These are phyloP conservation scores for Gracilaria domingensis DNA, from an alignment of 23 red algal genomes.

Conservation along the genomic window DNA sequence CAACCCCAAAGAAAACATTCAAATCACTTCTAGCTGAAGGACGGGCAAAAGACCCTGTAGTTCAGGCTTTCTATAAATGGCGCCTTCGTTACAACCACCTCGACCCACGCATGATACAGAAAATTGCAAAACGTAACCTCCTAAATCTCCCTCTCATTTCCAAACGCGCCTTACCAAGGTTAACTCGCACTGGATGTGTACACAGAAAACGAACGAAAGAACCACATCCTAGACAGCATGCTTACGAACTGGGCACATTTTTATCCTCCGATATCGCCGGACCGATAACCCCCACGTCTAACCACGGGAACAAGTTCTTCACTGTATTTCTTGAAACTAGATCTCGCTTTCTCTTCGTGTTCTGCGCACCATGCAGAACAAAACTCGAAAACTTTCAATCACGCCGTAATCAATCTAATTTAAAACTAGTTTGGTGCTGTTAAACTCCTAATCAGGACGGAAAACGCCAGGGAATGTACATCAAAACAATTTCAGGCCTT, in stretches of 20 bases:
- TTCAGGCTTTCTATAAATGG: constrained; percentile 23
- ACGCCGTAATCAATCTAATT: not conserved
- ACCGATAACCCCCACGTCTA: not conserved
- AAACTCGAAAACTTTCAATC: not conserved
- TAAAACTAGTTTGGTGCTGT: not conserved
- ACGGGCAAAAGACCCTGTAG: too few species aligned
- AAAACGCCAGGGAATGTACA: constrained; percentile 23
- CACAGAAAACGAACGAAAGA: not conserved
- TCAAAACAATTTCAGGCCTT: not conserved
- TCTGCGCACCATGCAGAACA: not conserved
- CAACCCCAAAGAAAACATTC: too few species aligned
- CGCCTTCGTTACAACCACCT: not conserved
- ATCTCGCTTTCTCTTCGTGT: not conserved
- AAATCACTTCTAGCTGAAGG: too few species aligned
- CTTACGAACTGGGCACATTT: not conserved
- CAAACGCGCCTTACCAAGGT: not conserved
- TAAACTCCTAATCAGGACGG: not conserved
- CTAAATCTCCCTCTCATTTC: not conserved
- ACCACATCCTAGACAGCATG: not conserved
- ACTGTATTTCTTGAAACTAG: not conserved
- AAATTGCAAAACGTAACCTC: not conserved
- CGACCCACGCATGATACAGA: not conserved
- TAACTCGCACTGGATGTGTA: not conserved
- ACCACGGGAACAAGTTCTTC: not conserved
- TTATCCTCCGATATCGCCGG: not conserved